phyloP scores from a whole-genome alignment of 257 asterid genomes.

The Agastache rugosa region DNA sequence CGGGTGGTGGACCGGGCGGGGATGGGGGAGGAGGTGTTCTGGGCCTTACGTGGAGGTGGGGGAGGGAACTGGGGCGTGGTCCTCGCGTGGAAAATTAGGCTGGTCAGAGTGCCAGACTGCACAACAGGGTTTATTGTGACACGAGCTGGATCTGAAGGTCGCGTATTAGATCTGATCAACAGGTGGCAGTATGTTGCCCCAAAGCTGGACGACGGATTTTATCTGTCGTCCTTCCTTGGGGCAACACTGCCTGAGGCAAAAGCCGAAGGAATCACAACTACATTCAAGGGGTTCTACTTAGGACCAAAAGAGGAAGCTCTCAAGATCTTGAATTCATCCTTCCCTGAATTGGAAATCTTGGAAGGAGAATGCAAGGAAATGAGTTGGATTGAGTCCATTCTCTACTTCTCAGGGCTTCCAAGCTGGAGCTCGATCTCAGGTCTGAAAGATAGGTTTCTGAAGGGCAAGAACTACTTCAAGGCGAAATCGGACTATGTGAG shows the following conservation, averaged over 20 bases:
- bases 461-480: slow-evolving; percentile 60
- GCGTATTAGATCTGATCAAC: slow-evolving; percentile 42
- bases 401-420: slow-evolving; percentile 60
- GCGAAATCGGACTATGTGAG: slow-evolving; percentile 75
- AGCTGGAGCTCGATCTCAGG: slow-evolving; percentile 37
- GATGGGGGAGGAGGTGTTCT: slow-evolving; percentile 87
- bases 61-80: slow-evolving; percentile 76
- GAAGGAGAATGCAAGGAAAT: slow-evolving; percentile 58
- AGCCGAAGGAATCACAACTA: slow-evolving; percentile 47
- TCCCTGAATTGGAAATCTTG: slow-evolving; percentile 50
- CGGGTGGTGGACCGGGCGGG: slow-evolving; percentile 54
- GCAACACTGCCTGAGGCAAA: slow-evolving; percentile 46
- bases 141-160: slow-evolving; percentile 44
- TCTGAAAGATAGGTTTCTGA: slow-evolving; percentile 52
- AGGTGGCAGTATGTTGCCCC: slow-evolving; percentile 75
- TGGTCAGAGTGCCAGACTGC: slow-evolving; percentile 46
- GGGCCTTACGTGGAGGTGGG: slow-evolving; percentile 92
- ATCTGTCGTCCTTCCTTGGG: slow-evolving; percentile 62
- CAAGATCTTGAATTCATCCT: slow-evolving; percentile 35
- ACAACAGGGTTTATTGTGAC: slow-evolving; percentile 57
- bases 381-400: slow-evolving; percentile 72
- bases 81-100: slow-evolving; percentile 69
- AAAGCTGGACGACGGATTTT: slow-evolving; percentile 46
- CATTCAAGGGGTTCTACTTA: slow-evolving; percentile 65
- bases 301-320: slow-evolving; percentile 53